Evolutionary conservation across 2,329 filamentous ascomycete species (phyloP).

Genomic region (Penicillium sp.): DNA sequence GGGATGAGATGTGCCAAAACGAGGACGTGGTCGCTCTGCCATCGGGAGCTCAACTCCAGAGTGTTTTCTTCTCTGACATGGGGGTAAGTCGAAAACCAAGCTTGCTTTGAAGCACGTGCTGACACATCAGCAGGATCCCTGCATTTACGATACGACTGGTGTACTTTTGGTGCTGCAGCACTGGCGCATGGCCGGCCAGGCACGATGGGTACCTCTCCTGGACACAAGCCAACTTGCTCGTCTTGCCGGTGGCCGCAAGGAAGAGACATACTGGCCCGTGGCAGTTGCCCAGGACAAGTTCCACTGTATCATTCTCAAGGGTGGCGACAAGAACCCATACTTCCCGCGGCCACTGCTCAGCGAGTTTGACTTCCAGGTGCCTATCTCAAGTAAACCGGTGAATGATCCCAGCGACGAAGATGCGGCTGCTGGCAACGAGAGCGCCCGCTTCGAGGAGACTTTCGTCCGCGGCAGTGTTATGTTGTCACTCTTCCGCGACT

Average conservation of each 20-base stretch:
- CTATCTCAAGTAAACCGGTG: slow-evolving; percentile 60
- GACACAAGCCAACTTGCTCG: slow-evolving; percentile 84
- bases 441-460: slow-evolving; percentile 67
- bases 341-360: slow-evolving; percentile 86
- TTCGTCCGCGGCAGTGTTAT: slow-evolving; percentile 74
- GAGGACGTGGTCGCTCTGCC: slow-evolving; percentile 88
- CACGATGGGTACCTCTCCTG: slow-evolving; percentile 86
- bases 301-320: slow-evolving; percentile 98
- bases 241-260: slow-evolving; percentile 77
- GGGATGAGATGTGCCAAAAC: slow-evolving; percentile 90
- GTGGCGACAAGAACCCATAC: slow-evolving; percentile 87
- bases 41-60: slow-evolving; percentile 69
- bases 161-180: slow-evolving; percentile 84
- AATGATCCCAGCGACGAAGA: slow-evolving; percentile 38
- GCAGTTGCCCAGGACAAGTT: slow-evolving; percentile 89
- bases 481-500: slow-evolving; percentile 71
- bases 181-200: slow-evolving; percentile 83
- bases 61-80: slow-evolving; percentile 85
- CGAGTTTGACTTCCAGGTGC: slow-evolving; percentile 90
- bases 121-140: slow-evolving; percentile 67
- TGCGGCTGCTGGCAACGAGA: slow-evolving; percentile 34
- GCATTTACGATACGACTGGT: slow-evolving; percentile 91
- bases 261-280: slow-evolving; percentile 91
- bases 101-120: neutral
- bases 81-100: slow-evolving; percentile 59